These are phyloP conservation scores for Phylloporus gajari DNA, from an alignment of 1,284 basidiomycete genomes.

Conservation along the genomic window DNA sequence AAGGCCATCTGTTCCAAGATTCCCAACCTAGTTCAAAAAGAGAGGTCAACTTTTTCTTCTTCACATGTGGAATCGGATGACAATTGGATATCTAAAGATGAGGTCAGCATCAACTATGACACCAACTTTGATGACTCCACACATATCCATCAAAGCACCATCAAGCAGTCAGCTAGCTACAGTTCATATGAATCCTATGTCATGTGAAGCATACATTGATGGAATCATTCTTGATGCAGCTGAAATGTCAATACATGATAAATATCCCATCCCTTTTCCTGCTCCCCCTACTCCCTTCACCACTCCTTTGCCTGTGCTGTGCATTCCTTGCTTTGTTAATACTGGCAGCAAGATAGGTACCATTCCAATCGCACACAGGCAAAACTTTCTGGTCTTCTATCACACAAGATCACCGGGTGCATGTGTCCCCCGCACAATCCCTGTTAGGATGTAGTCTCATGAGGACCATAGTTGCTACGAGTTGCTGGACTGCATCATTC, in stretches of 20 bases:
- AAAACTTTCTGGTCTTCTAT: conserved; percentile 81
- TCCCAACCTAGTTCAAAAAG: conserved; percentile 61
- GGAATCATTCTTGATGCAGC: conserved; percentile 30
- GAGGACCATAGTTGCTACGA: too few species aligned
- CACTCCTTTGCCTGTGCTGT: conserved; percentile 86
- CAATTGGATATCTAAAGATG: conserved; percentile 58
- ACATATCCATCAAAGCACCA: conserved; percentile 14
- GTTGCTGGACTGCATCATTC: too few species aligned
- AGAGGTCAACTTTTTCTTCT: conserved; percentile 54
- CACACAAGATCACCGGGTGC: conserved; percentile 82
- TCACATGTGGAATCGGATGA: conserved; percentile 55
- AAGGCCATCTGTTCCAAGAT: conserved; percentile 76
- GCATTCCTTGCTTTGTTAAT: conserved; percentile 90
- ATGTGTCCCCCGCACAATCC: too few species aligned
- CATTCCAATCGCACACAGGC: conserved; percentile 95
- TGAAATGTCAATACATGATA: conserved; percentile 27
- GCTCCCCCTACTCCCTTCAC: conserved; percentile 70
- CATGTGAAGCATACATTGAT: too few species aligned
- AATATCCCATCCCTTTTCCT: conserved; percentile 48
- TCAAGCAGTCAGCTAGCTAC: conserved; percentile 50
- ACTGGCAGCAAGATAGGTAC: conserved; percentile 88
- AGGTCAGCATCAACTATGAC: conserved; percentile 47
- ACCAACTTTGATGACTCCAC: conserved; percentile 17
- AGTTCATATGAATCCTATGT: conserved; percentile 45
- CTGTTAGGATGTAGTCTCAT: too few species aligned